These are phyloP conservation scores for Salvia sclarea DNA, from an alignment of 305 asterid species.

Conservation along the genomic window DNA sequence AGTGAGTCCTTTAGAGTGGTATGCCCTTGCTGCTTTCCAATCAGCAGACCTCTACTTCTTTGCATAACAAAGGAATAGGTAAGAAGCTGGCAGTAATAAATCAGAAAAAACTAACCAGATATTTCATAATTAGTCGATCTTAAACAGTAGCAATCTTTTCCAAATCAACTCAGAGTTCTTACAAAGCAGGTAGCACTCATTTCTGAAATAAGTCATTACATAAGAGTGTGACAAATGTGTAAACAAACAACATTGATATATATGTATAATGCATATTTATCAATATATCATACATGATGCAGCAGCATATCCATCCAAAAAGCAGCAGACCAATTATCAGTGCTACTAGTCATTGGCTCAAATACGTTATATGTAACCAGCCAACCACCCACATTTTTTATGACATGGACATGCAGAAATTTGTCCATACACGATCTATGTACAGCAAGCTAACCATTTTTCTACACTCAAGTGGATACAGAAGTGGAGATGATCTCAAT, in stretches of 20 bases:
- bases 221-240: background rate
- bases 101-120: slow-evolving; percentile 6
- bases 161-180: background rate
- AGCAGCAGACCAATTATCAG: background rate
- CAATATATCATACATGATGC: too few relatives aligned
- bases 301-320: slow-evolving; percentile 7
- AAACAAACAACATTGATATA: background rate
- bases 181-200: background rate
- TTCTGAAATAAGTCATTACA: background rate
- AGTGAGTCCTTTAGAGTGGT: slow-evolving; percentile 60
- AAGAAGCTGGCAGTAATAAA: slow-evolving; percentile 36
- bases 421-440: background rate
- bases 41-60: slow-evolving; percentile 99
- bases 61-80: slow-evolving; percentile 53
- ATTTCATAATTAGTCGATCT: background rate
- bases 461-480: background rate
- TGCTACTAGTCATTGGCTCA: background rate
- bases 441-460: background rate
- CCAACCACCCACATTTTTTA: background rate
- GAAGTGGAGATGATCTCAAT: background rate
- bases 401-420: background rate
- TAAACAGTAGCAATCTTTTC: background rate
- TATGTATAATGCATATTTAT: slow-evolving; percentile 2
- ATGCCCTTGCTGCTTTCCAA: slow-evolving; percentile 83
- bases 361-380: background rate